Evolutionary conservation across 2,329 filamentous ascomycete genomes (phyloP).

Genomic region (Calonectria pseudoturangicola): DNA sequence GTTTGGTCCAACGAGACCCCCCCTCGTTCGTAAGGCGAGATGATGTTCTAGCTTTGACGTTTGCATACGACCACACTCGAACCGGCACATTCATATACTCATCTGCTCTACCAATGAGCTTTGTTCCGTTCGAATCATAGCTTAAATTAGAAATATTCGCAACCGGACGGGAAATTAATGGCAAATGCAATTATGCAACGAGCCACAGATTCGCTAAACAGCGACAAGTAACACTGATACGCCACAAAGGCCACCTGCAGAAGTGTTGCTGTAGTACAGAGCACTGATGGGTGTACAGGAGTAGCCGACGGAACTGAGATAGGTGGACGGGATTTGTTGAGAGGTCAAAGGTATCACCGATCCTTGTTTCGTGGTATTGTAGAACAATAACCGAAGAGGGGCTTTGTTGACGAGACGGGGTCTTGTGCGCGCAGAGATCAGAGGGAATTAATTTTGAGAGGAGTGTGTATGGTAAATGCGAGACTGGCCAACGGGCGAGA

Average conservation of each 20-base stretch:
- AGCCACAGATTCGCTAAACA: conserved; percentile 21
- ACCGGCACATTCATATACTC: background rate
- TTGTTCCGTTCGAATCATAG: too few species aligned
- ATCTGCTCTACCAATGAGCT: background rate
- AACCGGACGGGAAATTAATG: conserved; percentile 14
- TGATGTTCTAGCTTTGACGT: background rate
- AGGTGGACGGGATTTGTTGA: conserved; percentile 20
- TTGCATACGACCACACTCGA: background rate
- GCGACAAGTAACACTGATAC: conserved; percentile 46
- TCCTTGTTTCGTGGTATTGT: background rate
- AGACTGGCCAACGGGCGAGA: conserved; percentile 12
- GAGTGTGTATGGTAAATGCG: background rate
- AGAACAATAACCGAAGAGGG: background rate
- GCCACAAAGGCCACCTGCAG: conserved; percentile 48
- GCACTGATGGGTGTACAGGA: conserved; percentile 30
- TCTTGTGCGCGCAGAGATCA: too few species aligned
- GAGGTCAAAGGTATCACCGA: background rate
- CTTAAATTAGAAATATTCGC: background rate
- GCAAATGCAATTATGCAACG: background rate
- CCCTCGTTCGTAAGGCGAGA: background rate
- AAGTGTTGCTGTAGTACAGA: conserved; percentile 32
- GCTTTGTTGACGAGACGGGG: background rate
- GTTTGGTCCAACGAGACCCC: conserved; percentile 26
- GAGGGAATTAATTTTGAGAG: background rate
- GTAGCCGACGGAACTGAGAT: conserved; percentile 39